These are phyloP conservation scores for Alternaria ethzedia DNA, from an alignment of 2,329 filamentous ascomycete genomes.

Conservation along the genomic window DNA sequence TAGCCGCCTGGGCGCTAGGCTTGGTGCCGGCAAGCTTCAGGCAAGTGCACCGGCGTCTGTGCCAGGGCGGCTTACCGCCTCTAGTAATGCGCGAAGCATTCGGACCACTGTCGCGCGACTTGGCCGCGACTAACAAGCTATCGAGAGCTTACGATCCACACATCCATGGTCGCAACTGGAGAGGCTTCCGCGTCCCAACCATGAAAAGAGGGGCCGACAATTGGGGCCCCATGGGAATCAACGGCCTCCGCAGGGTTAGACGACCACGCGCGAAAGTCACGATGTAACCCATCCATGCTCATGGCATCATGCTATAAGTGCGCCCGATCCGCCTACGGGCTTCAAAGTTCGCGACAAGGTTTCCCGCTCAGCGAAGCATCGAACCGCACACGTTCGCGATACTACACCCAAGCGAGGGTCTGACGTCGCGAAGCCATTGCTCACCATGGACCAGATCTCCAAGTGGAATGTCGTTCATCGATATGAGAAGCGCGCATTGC, in stretches of 20 bases:
- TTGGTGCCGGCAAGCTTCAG: neutral
- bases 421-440: neutral
- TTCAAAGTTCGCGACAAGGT: neutral
- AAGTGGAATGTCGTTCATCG: slow-evolving; percentile 31
- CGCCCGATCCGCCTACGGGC: neutral
- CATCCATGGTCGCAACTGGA: neutral
- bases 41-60: neutral
- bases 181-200: neutral
- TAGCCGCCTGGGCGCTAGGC: neutral
- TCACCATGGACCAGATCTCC: slow-evolving; percentile 34
- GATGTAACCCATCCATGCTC: neutral
- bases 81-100: neutral
- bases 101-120: neutral
- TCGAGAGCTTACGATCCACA: neutral
- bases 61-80: neutral
- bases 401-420: neutral
- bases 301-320: neutral
- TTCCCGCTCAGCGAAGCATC: neutral
- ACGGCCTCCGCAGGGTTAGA: neutral
- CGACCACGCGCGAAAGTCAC: neutral
- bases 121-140: neutral
- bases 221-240: neutral
- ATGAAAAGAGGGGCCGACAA: neutral
- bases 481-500: slow-evolving; percentile 35
- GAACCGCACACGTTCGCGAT: neutral